Conservation (phyloP, 2,329 filamentous ascomycete species). For the Colletotrichum sidae region DNA sequence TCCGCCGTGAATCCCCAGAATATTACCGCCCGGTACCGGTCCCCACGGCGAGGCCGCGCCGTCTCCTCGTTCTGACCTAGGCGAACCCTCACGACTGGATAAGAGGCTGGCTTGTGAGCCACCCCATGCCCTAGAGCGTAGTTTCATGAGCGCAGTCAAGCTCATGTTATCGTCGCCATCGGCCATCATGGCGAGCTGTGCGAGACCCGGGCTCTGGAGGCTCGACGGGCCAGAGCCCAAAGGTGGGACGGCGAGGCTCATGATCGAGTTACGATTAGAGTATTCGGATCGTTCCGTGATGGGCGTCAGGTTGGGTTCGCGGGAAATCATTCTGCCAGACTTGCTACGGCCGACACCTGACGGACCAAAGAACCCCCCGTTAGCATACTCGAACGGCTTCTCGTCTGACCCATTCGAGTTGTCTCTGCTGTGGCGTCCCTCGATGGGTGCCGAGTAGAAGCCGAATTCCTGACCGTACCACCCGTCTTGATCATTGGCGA, state of each 20-base stretch:
- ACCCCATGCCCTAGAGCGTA: constrained; percentile 83
- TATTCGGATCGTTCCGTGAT: constrained; percentile 97
- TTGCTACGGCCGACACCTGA: constrained; percentile 76
- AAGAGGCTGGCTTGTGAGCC: constrained; percentile 80
- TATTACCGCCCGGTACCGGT: constrained; percentile 34
- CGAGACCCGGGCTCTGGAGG: constrained; percentile 78
- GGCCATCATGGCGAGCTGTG: constrained; percentile 77
- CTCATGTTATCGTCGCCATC: constrained; percentile 75
- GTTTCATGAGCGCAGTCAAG: constrained; percentile 76
- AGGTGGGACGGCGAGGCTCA: constrained; percentile 74
- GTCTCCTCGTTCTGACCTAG: constrained; percentile 61
- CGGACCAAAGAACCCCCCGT: constrained; percentile 91
- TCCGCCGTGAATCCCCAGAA: constrained; percentile 31
- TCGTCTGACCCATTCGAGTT: constrained; percentile 49
- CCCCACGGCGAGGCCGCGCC: constrained; percentile 57
- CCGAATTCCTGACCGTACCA: constrained; percentile 98
- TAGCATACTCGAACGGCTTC: constrained; percentile 70
- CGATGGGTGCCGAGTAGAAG: constrained; percentile 80
- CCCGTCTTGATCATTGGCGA: constrained; percentile 91
- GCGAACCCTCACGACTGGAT: constrained; percentile 64
- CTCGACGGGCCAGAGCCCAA: constrained; percentile 58
- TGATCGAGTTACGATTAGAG: constrained; percentile 91
- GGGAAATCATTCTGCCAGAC: constrained; percentile 79
- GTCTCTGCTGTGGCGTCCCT: constrained; percentile 56
- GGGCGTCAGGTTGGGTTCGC: constrained; percentile 92